Evolutionary conservation across 2,329 filamentous ascomycete genomes (phyloP), one percentile per base, ranked within the genome.

Genomic region (Ophiostoma sp.): DNA sequence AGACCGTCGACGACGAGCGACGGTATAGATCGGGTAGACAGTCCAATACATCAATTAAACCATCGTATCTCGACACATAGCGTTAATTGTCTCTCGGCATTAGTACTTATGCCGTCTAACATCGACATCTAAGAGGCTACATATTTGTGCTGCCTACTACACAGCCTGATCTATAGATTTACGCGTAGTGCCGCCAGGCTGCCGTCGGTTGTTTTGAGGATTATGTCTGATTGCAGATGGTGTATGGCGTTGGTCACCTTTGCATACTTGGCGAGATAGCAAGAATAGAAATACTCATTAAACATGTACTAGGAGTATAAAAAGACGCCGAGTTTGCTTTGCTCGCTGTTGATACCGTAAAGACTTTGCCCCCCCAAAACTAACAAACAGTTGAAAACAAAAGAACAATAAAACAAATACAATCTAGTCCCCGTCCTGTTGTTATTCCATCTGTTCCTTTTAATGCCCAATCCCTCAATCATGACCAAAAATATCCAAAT

Each of bases 271-370:
- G 44, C 44, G 20, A n/a, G 36, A n/a, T 5, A 20, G 6, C 5
- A 48, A 48, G 17, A n/a, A 48, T 7, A 20, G 4, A n/a, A 48
- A n/a, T 20, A 48, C 17, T 48, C 1, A n/a, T 20, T 48, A 48
- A 57, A 57, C 15, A n/a, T n/a, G 20, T 48, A 41, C 0, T 15
- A 41, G 8, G 39, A 15, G 10, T 57, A 57, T 27, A 57, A 7
- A 27, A 57, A 27, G 52, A 27, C 52, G 23, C 52, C 52, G 3
- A 52, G 17, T n/a, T 48, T 17, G 44, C 20, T n/a, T 57, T 57
- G 52, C 52, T 23, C 52, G 52, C 52, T 57, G 23, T 57, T 57
- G 52, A 57, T 57, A 57, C 27, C 52, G 52, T 57, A 27, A 57
- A 31, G n/a, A 27, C 52, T 57, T 4, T 27, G 10, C 23, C 10